Percentiles rank a stretch among this genome's conserved stretches.
phyloP scores from a whole-genome alignment of 2,329 filamentous ascomycete species.

The Biscogniauxia mediterranea region DNA sequence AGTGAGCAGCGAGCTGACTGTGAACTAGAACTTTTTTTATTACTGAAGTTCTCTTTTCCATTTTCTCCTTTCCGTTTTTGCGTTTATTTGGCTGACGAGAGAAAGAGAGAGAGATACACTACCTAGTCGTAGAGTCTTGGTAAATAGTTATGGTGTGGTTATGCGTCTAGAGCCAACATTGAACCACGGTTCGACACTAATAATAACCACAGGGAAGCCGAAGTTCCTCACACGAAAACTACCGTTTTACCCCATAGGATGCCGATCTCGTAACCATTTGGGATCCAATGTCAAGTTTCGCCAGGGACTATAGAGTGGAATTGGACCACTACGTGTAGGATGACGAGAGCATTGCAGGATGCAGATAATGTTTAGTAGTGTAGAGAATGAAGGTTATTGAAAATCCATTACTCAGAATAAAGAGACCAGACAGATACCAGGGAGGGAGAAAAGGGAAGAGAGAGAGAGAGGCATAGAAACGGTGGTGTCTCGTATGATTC shows the following conservation, averaged over 20 bases:
- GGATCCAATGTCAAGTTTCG: not conserved
- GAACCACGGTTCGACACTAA: not conserved
- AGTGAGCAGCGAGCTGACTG: not conserved
- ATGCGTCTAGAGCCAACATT: not conserved
- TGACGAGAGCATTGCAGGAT: not conserved
- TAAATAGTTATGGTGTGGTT: not conserved
- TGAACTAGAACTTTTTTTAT: not conserved
- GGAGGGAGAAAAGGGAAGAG: not conserved
- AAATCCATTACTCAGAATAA: not conserved
- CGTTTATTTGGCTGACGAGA: not conserved
- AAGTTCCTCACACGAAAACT: not conserved
- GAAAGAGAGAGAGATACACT: too few relatives aligned
- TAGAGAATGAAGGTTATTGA: not conserved
- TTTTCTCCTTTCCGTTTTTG: not conserved
- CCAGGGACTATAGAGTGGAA: not conserved
- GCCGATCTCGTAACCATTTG: not conserved
- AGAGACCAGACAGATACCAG: not conserved
- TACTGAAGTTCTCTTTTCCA: not conserved
- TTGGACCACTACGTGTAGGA: not conserved
- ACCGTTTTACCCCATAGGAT: not conserved
- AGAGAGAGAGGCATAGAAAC: too few relatives aligned
- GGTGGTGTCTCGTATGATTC: too few relatives aligned
- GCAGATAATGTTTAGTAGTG: not conserved
- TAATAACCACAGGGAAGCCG: not conserved
- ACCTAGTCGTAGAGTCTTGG: too few relatives aligned